Base-by-base conservation (phyloP, 1,284 basidiomycete species). In the Phylloporus sp. region DNA sequence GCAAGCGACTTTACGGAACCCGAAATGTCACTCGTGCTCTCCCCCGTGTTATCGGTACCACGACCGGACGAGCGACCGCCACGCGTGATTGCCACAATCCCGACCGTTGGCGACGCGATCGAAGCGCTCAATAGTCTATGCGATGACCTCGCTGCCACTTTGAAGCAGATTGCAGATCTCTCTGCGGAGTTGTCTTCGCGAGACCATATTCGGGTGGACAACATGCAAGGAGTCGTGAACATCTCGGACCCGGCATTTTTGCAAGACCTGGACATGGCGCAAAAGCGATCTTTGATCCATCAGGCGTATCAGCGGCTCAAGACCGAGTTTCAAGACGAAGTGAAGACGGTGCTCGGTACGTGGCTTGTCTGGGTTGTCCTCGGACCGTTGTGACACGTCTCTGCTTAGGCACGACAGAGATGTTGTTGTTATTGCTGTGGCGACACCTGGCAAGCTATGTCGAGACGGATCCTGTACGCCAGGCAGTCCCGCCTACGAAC, bases 401-500 rank as follows among this genome's bases (percentile, higher is more conserved):
- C 50, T 44, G 31, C 28, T n/a, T 28, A 58, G 93, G 88, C 67
- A 88, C 90, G 53, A 80, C 91, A 55, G 95, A 98, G 77, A 92
- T 96, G 81, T 77, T 94, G 11, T 80, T 98, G 11, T 82, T 98
- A 10, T 81, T 98, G 31, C 81, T 95, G 17, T 96, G 94, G 90
- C 84, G 95, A 39, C 96, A 98, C 74, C 74, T 96, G 44, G 82
- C 87, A 24, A 85, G 86, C 67, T 92, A 89, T 69, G 73, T 81
- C 20, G 79, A 82, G 68, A 80, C 73, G 60, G 78, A 73, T 53
- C 74, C 76, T 62, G 69, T 74, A 67, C 77, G 77, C 69, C 77
- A 72, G 56, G 72, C 70, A 6, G 60, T 50, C 17, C 58, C 63
- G 18, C 58, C 66, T 12, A 62, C 68, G 22, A 80, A 72, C 70